Evolutionary conservation across 352 stramenopile species (phyloP), one percentile per base, ranked within the genome.

Genomic region (Phytophthora uliginosa): DNA sequence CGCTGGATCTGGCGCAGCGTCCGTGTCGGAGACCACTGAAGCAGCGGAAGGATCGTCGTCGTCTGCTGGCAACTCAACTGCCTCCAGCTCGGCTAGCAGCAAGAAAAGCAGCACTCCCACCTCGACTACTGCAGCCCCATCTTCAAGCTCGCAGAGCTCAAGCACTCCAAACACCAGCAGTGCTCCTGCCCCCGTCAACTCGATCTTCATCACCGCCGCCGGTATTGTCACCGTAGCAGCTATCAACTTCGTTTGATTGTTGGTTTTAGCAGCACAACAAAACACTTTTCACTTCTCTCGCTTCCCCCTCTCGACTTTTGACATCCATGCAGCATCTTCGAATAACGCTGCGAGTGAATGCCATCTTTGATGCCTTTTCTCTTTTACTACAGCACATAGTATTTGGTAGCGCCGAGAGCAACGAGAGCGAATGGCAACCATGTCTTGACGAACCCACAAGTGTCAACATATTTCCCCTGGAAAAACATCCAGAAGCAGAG

Each of bases 401-500:
- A 63, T 26, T 72, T 64, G 10, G 50, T 40, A n/a, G 22, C 58
- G 51, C 68, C 26, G 20, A 73, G 7, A 17, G 64, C 22, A 26
- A 71, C 13, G 15, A 71, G 4, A 28, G 48, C 52, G 45, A 80
- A 80, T 20, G 69, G 73, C 34, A 74, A 48, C 64, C 73, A 80
- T 12, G 73, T 75, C 59, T 77, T 80, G 42, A 77, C 38, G 42
- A 75, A 58, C 4, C 59, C 85, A 2, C 55, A 58, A 4, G 51
- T 26, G 47, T 86, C 75, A 18, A 89, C 81, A 56, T 90, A 93
- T 10, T 66, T 54, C 6, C 83, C 83, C 59, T 74, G 79, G 63
- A 84, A 78, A 59, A 91, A 91, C 71, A 93, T 73, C 83, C 83
- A 93, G 55, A 93, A 88, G 76, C 83, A 91, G 38, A 93, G 80